Percentiles rank a stretch among this genome's conserved stretches.
phyloP scores from a whole-genome alignment of 2,329 filamentous ascomycete species.

The Cladosporium oxysporum region DNA sequence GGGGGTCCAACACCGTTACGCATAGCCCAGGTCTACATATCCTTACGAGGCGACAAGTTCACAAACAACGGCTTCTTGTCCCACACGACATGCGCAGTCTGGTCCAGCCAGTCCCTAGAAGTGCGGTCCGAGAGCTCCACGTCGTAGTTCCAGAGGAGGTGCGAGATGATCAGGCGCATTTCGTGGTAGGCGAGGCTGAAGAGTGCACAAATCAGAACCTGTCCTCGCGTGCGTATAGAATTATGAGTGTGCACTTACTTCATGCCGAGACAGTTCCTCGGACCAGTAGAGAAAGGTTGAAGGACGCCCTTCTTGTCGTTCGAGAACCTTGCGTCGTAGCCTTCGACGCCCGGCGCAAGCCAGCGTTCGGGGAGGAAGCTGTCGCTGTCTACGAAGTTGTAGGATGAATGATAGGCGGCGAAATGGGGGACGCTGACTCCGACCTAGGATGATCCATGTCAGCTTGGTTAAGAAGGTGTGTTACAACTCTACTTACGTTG shows the following conservation, averaged over 20 bases:
- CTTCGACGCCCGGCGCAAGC: constrained; percentile 33
- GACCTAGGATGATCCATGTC: background rate
- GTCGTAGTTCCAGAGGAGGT: constrained; percentile 44
- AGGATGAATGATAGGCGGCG: constrained; percentile 28
- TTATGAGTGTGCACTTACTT: constrained; percentile 15
- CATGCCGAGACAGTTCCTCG: constrained; percentile 41
- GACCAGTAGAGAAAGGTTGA: constrained; percentile 39
- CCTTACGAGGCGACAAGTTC: background rate
- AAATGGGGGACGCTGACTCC: constrained; percentile 26
- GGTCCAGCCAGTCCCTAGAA: background rate
- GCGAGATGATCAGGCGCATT: constrained; percentile 41
- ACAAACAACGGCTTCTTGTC: background rate
- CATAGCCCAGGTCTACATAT: background rate
- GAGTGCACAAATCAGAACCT: background rate
- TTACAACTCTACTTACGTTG: constrained; percentile 6
- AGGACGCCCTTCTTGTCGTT: constrained; percentile 32
- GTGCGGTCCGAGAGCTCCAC: background rate
- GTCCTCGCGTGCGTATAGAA: too few relatives aligned
- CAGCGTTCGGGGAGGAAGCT: constrained; percentile 43
- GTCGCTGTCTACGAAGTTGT: constrained; percentile 34
- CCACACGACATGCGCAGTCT: constrained; percentile 1
- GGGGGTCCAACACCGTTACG: background rate
- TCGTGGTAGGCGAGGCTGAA: constrained; percentile 37
- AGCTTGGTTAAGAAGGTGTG: background rate
- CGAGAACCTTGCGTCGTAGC: constrained; percentile 18